Base-by-base conservation (phyloP, 805 yeast species). In the Komagataella pastoris region DNA sequence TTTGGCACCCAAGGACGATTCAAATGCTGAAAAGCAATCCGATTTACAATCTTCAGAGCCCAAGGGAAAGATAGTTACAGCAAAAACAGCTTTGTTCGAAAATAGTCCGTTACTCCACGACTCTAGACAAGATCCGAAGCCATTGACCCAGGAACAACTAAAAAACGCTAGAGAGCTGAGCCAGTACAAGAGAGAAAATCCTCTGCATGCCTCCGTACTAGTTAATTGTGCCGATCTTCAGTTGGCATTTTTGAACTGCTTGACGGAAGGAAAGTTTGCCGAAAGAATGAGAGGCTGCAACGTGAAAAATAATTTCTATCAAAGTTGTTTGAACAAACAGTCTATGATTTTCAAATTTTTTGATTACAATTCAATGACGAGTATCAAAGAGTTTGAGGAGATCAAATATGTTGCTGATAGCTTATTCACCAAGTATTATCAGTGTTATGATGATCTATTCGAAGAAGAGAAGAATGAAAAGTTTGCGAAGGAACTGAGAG, bases 221-320 rank as follows among this genome's bases (percentile, higher is more conserved):
- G 59, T 60, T 10, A 68, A 68, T 52, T 68, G 72, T 51, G 57
- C 68, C 12, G 72, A 67, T 50, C 54, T 65, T 4, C 68, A 64
- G 47, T 48, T 54, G n/a, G 46, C 47, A 40, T 65, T 61, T 49
- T 53, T 62, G 23, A 55, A 61, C 17, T 67, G 71, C 55, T 47
- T 53, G n/a, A 24, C 52, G 2, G 44, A 36, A 17, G 54, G 54
- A 1, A 17, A 48, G 1, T 21, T 54, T 10, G 12, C 17, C 43
- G 54, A 54, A 23, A 46, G 51, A n/a, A 10, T 50, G 40, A 50
- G 46, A 48, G 54, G 50, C 47, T 59, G 47, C 53, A 58, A 48
- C 53, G 58, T 49, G 55, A 53, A 36, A 61, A 62, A 49, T 24
- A 63, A 65, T 17, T 62, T 67, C 52, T 63, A 63, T 36, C 56